A percentile compares a stretch with the other conserved stretches of the same genome.
Conservation (phyloP, 306 rosid genomes). For the Fagus crenata region DNA sequence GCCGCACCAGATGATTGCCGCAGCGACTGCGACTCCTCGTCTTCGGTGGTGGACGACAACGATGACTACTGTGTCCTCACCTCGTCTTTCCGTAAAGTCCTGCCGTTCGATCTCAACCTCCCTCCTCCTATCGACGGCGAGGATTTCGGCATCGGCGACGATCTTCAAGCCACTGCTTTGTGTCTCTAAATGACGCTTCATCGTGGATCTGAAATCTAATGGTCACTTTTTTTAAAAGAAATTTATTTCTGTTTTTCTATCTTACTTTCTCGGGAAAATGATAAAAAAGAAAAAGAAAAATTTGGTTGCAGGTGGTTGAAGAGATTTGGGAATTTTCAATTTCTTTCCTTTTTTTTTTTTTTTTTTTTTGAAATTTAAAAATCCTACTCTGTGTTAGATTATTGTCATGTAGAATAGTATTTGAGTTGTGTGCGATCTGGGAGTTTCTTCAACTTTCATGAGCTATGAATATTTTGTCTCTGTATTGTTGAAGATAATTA, state of each 20-base stretch:
- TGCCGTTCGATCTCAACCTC: slow-evolving; percentile 81
- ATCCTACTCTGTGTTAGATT: slow-evolving; percentile 37
- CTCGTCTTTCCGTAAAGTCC: slow-evolving; percentile 48
- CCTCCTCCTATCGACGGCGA: slow-evolving; percentile 52
- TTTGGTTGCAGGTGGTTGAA: slow-evolving; percentile 33
- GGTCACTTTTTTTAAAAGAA: background rate
- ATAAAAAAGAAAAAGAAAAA: slow-evolving; percentile 14
- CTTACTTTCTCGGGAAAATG: slow-evolving; percentile 46
- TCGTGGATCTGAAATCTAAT: slow-evolving; percentile 18
- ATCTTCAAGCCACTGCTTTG: slow-evolving; percentile 57
- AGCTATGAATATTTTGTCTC: slow-evolving; percentile 33
- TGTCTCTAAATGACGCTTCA: slow-evolving; percentile 46
- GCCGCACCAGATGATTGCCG: slow-evolving; percentile 59
- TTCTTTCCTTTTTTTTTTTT: background rate
- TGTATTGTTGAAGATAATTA: slow-evolving; percentile 49
- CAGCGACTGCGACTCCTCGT: slow-evolving; percentile 91
- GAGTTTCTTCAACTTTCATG: slow-evolving; percentile 32
- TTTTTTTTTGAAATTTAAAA: background rate
- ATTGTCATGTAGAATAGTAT: slow-evolving; percentile 49
- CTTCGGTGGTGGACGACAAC: slow-evolving; percentile 59
- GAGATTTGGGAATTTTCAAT: slow-evolving; percentile 8
- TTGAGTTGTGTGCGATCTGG: slow-evolving; percentile 31
- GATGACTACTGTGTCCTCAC: slow-evolving; percentile 58
- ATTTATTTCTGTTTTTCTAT: slow-evolving; percentile 14
- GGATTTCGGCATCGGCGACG: slow-evolving; percentile 41